Percentiles rank a stretch among this genome's conserved stretches.
Conservation (phyloP, 768 basidiomycete genomes). For the Mycena venus region DNA sequence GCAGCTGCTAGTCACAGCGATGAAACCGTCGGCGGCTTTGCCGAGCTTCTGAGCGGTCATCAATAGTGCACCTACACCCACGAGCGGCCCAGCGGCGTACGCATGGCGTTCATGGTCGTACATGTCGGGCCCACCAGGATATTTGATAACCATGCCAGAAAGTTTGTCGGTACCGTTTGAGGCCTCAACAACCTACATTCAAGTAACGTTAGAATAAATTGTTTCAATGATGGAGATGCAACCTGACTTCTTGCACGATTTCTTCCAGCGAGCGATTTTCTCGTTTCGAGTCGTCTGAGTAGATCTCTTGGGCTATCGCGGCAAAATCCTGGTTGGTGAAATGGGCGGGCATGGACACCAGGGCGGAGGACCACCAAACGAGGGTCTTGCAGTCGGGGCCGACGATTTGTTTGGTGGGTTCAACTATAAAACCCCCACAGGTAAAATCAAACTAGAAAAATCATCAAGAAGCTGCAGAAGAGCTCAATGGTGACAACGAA, state of each 20-base stretch:
- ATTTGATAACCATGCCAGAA: background rate
- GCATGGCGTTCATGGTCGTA: conserved; percentile 27
- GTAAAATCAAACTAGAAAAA: conserved; percentile 16
- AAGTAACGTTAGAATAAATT: background rate
- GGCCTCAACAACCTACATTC: background rate
- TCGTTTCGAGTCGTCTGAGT: conserved; percentile 10
- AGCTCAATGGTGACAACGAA: background rate
- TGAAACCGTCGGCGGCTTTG: background rate
- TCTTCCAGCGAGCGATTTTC: conserved; percentile 10
- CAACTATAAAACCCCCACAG: conserved; percentile 5
- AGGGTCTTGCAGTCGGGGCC: conserved; percentile 28
- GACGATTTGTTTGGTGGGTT: conserved; percentile 12
- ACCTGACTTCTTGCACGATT: conserved; percentile 2
- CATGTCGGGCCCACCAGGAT: conserved; percentile 23
- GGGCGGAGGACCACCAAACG: background rate
- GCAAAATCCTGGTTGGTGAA: conserved; percentile 22
- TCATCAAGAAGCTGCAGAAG: background rate
- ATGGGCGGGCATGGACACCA: background rate
- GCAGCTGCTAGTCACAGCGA: background rate
- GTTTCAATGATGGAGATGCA: background rate
- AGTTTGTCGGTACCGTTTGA: conserved; percentile 25
- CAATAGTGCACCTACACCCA: background rate
- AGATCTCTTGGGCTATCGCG: conserved; percentile 12
- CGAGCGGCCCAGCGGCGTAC: background rate
- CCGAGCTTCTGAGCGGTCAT: background rate